A percentile compares a stretch with the other conserved stretches of the same genome.
phyloP scores from a whole-genome alignment of 352 stramenopile genomes.

The Globisporangium nunn region DNA sequence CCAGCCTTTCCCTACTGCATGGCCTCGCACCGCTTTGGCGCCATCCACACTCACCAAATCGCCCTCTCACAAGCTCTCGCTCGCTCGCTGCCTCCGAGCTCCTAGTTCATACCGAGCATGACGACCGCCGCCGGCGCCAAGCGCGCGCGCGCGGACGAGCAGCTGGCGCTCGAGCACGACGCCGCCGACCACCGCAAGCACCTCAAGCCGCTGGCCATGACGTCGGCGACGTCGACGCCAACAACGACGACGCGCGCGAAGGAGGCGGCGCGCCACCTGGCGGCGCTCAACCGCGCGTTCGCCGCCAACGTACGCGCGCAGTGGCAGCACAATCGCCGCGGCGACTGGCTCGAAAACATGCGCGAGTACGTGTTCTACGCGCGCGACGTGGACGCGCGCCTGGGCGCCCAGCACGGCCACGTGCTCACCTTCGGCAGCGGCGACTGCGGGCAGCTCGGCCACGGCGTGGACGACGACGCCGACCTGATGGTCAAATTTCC shows the following conservation, averaged over 20 bases:
- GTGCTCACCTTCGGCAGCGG: constrained; percentile 85
- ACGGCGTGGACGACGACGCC: constrained; percentile 76
- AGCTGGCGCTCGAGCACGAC: background rate
- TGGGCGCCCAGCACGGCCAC: constrained; percentile 33
- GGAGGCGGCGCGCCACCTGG: constrained; percentile 45
- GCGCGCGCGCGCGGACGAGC: background rate
- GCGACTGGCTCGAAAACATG: constrained; percentile 73
- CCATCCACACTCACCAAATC: background rate
- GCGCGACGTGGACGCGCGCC: constrained; percentile 52
- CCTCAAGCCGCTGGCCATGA: background rate
- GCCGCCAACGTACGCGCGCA: constrained; percentile 49
- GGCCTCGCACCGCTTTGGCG: constrained; percentile 1
- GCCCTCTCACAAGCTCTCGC: no score
- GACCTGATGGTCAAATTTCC: constrained; percentile 76
- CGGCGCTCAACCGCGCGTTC: constrained; percentile 69
- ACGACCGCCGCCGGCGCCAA: background rate
- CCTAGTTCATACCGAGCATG: no score
- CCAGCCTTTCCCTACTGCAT: no score
- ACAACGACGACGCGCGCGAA: constrained; percentile 22
- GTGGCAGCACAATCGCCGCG: constrained; percentile 49
- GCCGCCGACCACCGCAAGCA: background rate
- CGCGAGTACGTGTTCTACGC: constrained; percentile 71
- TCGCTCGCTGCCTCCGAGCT: no score
- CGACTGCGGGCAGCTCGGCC: constrained; percentile 91
- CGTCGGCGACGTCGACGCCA: constrained; percentile 8